Evolutionary conservation across 495 filamentous ascomycete species (phyloP).

Genomic region (Bombardia bombarda): DNA sequence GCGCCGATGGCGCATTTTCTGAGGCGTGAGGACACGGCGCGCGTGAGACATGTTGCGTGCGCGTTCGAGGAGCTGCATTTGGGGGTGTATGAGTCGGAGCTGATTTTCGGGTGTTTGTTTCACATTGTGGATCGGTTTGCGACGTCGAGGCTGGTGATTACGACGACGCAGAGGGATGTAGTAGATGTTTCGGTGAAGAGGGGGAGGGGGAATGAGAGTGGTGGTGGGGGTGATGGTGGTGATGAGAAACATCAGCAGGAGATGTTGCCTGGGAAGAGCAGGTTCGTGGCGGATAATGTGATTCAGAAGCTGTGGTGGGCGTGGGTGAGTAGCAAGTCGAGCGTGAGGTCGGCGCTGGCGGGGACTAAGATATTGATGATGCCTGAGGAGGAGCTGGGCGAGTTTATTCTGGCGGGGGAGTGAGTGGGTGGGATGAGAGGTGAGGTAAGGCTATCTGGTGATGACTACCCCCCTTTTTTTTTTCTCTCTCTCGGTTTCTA

Average conservation of each 20-base stretch:
- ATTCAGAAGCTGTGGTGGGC: slow-evolving; percentile 35
- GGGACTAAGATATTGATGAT: slow-evolving; percentile 30
- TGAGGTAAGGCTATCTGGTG: no score
- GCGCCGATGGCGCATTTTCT: slow-evolving; percentile 35
- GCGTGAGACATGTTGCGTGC: slow-evolving; percentile 25
- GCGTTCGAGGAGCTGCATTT: slow-evolving; percentile 26
- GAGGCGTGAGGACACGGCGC: slow-evolving; percentile 22
- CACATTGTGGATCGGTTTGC: slow-evolving; percentile 32
- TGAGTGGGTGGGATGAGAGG: no score
- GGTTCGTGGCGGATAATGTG: slow-evolving; percentile 21
- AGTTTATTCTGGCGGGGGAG: slow-evolving; percentile 20
- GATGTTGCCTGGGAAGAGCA: slow-evolving; percentile 12
- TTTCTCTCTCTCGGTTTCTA: no score
- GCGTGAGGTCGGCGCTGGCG: slow-evolving; percentile 22
- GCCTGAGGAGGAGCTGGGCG: slow-evolving; percentile 21
- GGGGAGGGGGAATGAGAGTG: no score
- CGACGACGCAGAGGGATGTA: slow-evolving; percentile 17
- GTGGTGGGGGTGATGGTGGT: no score
- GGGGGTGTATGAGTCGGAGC: slow-evolving; percentile 21
- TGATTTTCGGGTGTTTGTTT: slow-evolving; percentile 33
- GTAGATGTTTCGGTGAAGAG: slow-evolving; percentile 21
- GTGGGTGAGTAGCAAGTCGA: slow-evolving; percentile 27
- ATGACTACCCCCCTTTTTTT: no score
- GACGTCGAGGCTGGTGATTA: slow-evolving; percentile 20
- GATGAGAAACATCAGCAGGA: neutral